Evolutionary conservation across 2,329 filamentous ascomycete genomes (phyloP).

Genomic region (Penicillium polonicum): DNA sequence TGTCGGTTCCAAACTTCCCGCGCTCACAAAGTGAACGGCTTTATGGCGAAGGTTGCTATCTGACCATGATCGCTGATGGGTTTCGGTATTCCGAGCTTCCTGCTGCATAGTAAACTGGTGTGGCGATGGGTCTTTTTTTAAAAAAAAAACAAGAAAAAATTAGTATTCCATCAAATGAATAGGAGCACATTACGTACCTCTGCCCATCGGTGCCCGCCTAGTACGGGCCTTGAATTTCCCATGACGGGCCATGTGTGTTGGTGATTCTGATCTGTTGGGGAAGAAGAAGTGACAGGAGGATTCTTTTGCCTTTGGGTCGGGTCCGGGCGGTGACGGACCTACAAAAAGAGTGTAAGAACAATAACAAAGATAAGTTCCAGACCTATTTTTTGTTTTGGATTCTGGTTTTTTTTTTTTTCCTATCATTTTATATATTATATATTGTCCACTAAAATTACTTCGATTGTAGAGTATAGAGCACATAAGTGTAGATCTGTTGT

Average conservation of each 20-base stretch:
- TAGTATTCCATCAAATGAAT: neutral
- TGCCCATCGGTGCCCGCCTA: slow-evolving; percentile 11
- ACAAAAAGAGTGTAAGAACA: neutral
- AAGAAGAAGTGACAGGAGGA: neutral
- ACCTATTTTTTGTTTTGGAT: neutral
- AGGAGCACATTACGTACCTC: neutral
- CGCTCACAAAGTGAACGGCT: slow-evolving; percentile 61
- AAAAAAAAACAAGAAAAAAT: neutral
- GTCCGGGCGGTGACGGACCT: slow-evolving; percentile 4
- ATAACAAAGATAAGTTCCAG: neutral
- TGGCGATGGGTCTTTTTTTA: slow-evolving; percentile 22
- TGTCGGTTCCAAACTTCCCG: slow-evolving; percentile 46
- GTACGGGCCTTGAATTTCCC: slow-evolving; percentile 25
- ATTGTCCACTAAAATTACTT: neutral
- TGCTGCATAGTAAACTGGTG: slow-evolving; percentile 51
- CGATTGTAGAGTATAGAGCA: neutral
- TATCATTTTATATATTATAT: neutral
- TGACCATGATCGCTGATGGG: slow-evolving; percentile 49
- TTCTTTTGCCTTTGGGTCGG: neutral
- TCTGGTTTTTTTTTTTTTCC: neutral
- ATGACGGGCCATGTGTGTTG: slow-evolving; percentile 26
- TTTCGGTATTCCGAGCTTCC: slow-evolving; percentile 59
- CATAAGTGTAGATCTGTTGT: neutral
- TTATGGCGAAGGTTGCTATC: slow-evolving; percentile 55
- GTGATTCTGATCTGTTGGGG: neutral